Evolutionary conservation across 805 yeast genomes (phyloP).

Genomic region (Yamadazyma akitaensis): DNA sequence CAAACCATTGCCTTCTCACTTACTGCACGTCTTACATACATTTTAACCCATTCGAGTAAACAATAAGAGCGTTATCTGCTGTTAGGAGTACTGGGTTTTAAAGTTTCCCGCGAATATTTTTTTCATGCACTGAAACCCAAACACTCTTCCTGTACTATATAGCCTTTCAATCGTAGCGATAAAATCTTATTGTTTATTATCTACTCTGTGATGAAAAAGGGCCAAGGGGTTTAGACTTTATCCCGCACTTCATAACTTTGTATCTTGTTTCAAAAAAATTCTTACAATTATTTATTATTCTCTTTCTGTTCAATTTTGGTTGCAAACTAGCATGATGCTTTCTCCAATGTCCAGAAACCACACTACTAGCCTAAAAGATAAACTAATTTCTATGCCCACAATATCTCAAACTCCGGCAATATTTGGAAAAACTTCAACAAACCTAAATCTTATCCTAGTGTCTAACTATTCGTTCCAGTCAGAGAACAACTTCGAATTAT

Average conservation of each 20-base stretch:
- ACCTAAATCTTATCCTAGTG: constrained; percentile 39
- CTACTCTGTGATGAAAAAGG: background rate
- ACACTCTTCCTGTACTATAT: constrained; percentile 1
- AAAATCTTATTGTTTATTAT: constrained; percentile 2
- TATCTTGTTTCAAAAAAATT: background rate
- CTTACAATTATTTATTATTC: background rate
- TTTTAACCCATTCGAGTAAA: background rate
- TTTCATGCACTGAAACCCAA: background rate
- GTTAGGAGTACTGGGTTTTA: background rate
- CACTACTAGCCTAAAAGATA: background rate
- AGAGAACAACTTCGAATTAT: constrained; percentile 42
- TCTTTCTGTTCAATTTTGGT: background rate
- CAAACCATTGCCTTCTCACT: too few species aligned
- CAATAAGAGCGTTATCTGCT: background rate
- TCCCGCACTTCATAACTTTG: background rate
- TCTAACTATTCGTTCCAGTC: constrained; percentile 45
- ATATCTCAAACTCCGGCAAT: background rate
- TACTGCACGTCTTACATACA: background rate
- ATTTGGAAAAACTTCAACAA: background rate
- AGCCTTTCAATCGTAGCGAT: background rate
- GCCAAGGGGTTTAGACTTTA: background rate
- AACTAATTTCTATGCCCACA: background rate
- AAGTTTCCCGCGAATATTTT: background rate
- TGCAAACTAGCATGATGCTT: background rate
- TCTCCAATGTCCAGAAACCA: background rate